Conservation (phyloP, 768 basidiomycete species). For the Phylloporus sp. region DNA sequence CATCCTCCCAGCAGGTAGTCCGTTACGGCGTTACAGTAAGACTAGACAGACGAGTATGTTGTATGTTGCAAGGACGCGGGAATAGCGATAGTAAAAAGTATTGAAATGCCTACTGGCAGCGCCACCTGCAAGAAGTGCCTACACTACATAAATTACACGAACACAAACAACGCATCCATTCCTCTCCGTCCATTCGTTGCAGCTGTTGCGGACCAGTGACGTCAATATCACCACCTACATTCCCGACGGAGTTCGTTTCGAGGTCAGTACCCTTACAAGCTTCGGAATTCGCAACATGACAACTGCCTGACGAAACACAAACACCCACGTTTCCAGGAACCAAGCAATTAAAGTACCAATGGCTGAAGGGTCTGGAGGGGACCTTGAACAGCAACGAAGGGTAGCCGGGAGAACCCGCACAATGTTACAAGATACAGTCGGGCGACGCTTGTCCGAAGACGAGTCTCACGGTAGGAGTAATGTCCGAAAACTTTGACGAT, state of each 20-base stretch:
- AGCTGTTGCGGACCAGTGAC: background rate
- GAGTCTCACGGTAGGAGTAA: background rate
- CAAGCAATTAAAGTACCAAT: slow-evolving; percentile 34
- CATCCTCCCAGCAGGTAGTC: slow-evolving; percentile 27
- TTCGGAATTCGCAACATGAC: no score
- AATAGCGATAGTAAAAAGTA: background rate
- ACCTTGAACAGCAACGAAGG: background rate
- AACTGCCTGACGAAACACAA: no score
- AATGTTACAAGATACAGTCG: no score
- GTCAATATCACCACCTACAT: background rate
- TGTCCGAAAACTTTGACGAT: background rate
- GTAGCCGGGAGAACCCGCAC: no score
- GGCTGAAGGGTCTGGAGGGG: background rate
- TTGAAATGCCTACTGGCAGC: background rate
- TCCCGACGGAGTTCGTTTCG: background rate
- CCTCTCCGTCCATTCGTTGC: background rate
- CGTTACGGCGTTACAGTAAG: background rate
- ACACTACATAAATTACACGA: background rate
- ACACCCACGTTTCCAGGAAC: slow-evolving; percentile 65
- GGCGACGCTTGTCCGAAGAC: background rate
- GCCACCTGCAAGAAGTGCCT: background rate
- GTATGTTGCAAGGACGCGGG: background rate
- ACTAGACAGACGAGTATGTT: slow-evolving; percentile 1
- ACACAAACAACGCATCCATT: background rate
- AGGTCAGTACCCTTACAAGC: background rate